These are phyloP conservation scores for Neurospora sp. DNA, from an alignment of 2,329 filamentous ascomycete genomes.

Conservation along the genomic window DNA sequence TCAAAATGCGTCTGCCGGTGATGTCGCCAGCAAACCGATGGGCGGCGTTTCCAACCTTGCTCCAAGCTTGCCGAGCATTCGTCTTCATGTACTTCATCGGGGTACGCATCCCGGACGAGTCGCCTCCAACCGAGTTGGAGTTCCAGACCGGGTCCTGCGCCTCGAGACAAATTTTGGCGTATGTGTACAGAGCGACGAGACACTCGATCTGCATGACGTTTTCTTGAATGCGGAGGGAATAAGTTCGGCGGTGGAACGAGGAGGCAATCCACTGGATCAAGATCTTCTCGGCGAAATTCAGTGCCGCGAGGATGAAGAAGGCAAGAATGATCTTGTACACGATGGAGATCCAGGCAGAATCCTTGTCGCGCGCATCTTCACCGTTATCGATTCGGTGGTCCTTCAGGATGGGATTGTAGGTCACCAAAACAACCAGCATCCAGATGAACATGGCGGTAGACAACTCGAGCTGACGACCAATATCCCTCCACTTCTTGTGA, in stretches of 20 bases:
- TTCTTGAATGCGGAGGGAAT: slow-evolving; percentile 72
- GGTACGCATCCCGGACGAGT: slow-evolving; percentile 53
- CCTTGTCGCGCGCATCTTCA: slow-evolving; percentile 35
- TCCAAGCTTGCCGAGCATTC: slow-evolving; percentile 65
- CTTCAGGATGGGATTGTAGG: slow-evolving; percentile 74
- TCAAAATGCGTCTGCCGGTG: slow-evolving; percentile 59
- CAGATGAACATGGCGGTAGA: slow-evolving; percentile 83
- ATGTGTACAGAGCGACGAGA: slow-evolving; percentile 48
- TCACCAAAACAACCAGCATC: slow-evolving; percentile 79
- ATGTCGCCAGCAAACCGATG: slow-evolving; percentile 85
- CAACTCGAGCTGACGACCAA: slow-evolving; percentile 76
- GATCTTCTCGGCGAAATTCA: slow-evolving; percentile 88
- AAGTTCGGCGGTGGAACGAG: slow-evolving; percentile 84
- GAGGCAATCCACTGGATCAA: slow-evolving; percentile 92
- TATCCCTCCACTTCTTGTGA: slow-evolving; percentile 85
- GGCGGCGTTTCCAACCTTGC: slow-evolving; percentile 75
- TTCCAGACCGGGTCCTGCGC: slow-evolving; percentile 41
- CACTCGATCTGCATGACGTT: slow-evolving; percentile 73
- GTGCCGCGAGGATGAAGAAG: slow-evolving; percentile 65
- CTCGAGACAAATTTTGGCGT: slow-evolving; percentile 66
- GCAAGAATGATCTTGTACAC: slow-evolving; percentile 81
- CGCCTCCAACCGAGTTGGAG: slow-evolving; percentile 16
- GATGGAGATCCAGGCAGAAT: slow-evolving; percentile 60
- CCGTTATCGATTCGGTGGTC: slow-evolving; percentile 33
- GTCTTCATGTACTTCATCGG: slow-evolving; percentile 64